These are phyloP conservation scores for Ceratocystis eucalypticola DNA, from an alignment of 2,329 filamentous ascomycete genomes.

Conservation along the genomic window DNA sequence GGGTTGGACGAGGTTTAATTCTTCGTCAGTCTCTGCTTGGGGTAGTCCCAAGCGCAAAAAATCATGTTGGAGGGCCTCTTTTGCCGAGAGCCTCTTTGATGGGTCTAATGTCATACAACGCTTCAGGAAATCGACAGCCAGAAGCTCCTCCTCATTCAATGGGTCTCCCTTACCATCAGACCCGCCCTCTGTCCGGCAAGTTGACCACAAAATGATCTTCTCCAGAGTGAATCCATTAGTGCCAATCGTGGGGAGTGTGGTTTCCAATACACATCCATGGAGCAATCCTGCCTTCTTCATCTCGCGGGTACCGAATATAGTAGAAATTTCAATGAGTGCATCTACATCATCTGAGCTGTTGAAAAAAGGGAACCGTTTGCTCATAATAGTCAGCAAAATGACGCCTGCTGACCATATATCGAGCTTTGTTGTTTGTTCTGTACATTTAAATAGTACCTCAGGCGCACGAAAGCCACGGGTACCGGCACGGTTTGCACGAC, in stretches of 20 bases:
- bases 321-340: slow-evolving; percentile 92
- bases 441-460: slow-evolving; percentile 95
- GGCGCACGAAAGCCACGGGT: slow-evolving; percentile 92
- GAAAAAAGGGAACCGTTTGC: slow-evolving; percentile 91
- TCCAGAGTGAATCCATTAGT: slow-evolving; percentile 75
- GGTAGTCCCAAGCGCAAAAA: slow-evolving; percentile 38
- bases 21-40: background rate
- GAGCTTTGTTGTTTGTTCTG: slow-evolving; percentile 81
- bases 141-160: slow-evolving; percentile 52
- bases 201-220: slow-evolving; percentile 93
- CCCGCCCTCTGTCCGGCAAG: slow-evolving; percentile 54
- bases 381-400: slow-evolving; percentile 90
- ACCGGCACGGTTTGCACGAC: slow-evolving; percentile 84
- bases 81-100: slow-evolving; percentile 56
- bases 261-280: slow-evolving; percentile 86
- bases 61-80: slow-evolving; percentile 58
- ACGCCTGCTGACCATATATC: slow-evolving; percentile 96
- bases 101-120: slow-evolving; percentile 67
- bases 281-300: slow-evolving; percentile 75
- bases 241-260: slow-evolving; percentile 80
- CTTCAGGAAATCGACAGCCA: slow-evolving; percentile 59
- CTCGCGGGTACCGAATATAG: slow-evolving; percentile 72
- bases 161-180: slow-evolving; percentile 37
- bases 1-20: background rate
- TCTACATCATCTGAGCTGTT: slow-evolving; percentile 98